phyloP scores from a whole-genome alignment of 768 basidiomycete genomes.

The Candolleomyces aberdarensis region DNA sequence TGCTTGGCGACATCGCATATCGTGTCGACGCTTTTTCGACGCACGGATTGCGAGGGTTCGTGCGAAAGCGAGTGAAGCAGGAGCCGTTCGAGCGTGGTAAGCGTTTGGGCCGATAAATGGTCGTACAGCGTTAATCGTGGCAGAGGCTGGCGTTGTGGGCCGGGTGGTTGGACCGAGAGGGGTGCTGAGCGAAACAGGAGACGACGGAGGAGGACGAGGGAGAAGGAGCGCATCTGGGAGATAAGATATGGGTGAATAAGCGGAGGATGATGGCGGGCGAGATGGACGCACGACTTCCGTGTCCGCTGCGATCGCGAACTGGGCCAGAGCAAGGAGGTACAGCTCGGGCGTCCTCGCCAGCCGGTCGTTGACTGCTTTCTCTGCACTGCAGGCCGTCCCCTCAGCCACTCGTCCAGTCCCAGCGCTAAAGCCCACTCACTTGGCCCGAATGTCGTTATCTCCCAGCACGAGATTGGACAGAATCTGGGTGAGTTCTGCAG shows the following conservation, averaged over 20 bases:
- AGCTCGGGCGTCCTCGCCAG: slow-evolving; percentile 75
- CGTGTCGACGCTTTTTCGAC: slow-evolving; percentile 72
- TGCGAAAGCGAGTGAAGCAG: slow-evolving; percentile 67
- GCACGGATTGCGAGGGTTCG: slow-evolving; percentile 55
- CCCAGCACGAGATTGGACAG: slow-evolving; percentile 82
- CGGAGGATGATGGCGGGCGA: not conserved
- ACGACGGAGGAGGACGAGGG: slow-evolving; percentile 74
- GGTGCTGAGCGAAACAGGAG: slow-evolving; percentile 67
- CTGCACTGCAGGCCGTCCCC: slow-evolving; percentile 47
- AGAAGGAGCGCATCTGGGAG: slow-evolving; percentile 78
- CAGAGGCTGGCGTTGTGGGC: slow-evolving; percentile 12
- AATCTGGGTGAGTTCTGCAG: slow-evolving; percentile 75
- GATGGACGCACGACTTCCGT: slow-evolving; percentile 66
- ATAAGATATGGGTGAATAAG: not conserved
- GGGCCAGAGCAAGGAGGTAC: slow-evolving; percentile 74
- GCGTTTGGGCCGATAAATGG: slow-evolving; percentile 62
- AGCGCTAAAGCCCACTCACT: slow-evolving; percentile 34
- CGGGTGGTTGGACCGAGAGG: slow-evolving; percentile 10
- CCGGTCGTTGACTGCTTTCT: slow-evolving; percentile 78
- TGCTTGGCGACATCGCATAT: slow-evolving; percentile 74
- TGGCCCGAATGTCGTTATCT: slow-evolving; percentile 78
- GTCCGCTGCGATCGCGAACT: slow-evolving; percentile 74
- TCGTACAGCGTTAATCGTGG: slow-evolving; percentile 67
- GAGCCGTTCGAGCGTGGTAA: slow-evolving; percentile 67
- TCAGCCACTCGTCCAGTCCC: not conserved